Conservation (phyloP, 371 early-diverging fungal species). For the Rhizopus arrhizus region DNA sequence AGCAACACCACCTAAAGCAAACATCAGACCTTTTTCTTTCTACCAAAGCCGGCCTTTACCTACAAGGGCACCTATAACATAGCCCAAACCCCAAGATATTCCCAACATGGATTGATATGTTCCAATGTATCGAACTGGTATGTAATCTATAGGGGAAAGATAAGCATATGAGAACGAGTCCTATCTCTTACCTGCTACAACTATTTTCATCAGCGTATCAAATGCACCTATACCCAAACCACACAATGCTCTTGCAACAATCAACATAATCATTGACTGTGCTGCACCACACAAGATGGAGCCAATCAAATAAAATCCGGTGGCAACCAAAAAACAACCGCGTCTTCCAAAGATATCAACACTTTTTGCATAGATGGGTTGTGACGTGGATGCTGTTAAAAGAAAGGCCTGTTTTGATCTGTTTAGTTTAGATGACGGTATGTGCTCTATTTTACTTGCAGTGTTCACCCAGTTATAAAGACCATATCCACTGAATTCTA, state of each 20-base stretch:
- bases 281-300: slow-evolving; percentile 69
- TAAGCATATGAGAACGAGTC: not conserved
- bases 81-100: slow-evolving; percentile 59
- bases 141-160: slow-evolving; percentile 29
- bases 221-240: slow-evolving; percentile 76
- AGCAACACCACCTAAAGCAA: slow-evolving; percentile 33
- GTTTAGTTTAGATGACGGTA: not conserved
- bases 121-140: slow-evolving; percentile 64
- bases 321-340: slow-evolving; percentile 60
- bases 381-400: slow-evolving; percentile 53
- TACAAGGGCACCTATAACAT: slow-evolving; percentile 60
- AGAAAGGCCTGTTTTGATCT: slow-evolving; percentile 36
- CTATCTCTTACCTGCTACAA: slow-evolving; percentile 63
- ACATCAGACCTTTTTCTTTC: too few relatives aligned
- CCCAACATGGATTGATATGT: slow-evolving; percentile 55
- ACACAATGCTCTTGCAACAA: slow-evolving; percentile 67
- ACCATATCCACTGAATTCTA: slow-evolving; percentile 44
- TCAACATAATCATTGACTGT: slow-evolving; percentile 65
- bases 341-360: slow-evolving; percentile 74
- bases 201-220: slow-evolving; percentile 67
- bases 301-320: slow-evolving; percentile 64
- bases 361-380: slow-evolving; percentile 66
- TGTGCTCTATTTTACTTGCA: slow-evolving; percentile 13
- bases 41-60: slow-evolving; percentile 18
- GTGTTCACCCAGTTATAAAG: slow-evolving; percentile 47